phyloP scores from a whole-genome alignment of 2,329 filamentous ascomycete species.

The Thelonectria blattea region DNA sequence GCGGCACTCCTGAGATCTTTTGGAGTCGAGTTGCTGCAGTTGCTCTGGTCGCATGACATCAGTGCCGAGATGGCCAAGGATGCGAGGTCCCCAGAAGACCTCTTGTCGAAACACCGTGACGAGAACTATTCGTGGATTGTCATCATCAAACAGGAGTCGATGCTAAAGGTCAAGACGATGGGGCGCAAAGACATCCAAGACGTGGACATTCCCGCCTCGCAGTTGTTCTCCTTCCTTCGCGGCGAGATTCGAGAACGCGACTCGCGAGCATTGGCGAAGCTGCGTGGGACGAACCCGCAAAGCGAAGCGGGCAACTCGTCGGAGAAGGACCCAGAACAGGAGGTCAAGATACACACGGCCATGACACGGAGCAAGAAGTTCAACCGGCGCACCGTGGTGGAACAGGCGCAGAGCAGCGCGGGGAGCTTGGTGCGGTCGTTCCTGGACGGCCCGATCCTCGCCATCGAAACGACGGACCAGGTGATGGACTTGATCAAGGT shows the following conservation, averaged over 20 bases:
- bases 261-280: constrained; percentile 59
- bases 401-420: constrained; percentile 69
- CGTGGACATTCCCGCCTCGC: constrained; percentile 73
- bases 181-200: constrained; percentile 77
- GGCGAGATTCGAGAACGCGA: constrained; percentile 83
- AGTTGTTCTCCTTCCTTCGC: constrained; percentile 81
- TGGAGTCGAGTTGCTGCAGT: constrained; percentile 78
- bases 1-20: constrained; percentile 73
- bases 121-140: constrained; percentile 86
- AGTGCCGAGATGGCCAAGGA: constrained; percentile 88
- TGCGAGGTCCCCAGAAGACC: constrained; percentile 77
- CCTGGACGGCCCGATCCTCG: constrained; percentile 79
- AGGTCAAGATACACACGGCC: constrained; percentile 84
- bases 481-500: constrained; percentile 77
- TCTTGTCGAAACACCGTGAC: constrained; percentile 77
- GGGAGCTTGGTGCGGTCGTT: constrained; percentile 73
- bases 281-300: constrained; percentile 42
- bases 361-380: constrained; percentile 90
- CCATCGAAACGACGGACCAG: constrained; percentile 86
- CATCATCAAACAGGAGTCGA: constrained; percentile 79
- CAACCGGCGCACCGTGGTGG: constrained; percentile 84
- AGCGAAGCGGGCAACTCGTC: constrained; percentile 39
- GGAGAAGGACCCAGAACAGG: constrained; percentile 60
- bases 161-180: constrained; percentile 80
- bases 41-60: constrained; percentile 83